Evolutionary conservation across 768 basidiomycete species (phyloP).

Genomic region (Sarcomyxa edulis): DNA sequence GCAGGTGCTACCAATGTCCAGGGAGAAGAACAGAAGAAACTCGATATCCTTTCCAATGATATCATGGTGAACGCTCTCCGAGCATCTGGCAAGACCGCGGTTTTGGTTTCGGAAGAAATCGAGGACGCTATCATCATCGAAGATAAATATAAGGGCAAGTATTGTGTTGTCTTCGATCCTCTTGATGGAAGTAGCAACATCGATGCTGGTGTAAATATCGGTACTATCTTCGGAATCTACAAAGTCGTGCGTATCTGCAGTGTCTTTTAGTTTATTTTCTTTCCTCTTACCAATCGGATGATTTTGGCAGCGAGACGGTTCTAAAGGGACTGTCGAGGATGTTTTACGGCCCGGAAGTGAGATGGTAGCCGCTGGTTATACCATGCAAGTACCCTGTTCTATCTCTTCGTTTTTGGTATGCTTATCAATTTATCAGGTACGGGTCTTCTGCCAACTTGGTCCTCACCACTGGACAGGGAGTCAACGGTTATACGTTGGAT

Average conservation of each 20-base stretch:
- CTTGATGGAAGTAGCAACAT: slow-evolving; percentile 96
- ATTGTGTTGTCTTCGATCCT: slow-evolving; percentile 98
- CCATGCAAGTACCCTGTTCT: slow-evolving; percentile 61
- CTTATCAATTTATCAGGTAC: slow-evolving; percentile 33
- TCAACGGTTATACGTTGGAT: slow-evolving; percentile 98
- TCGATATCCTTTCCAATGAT: slow-evolving; percentile 96
- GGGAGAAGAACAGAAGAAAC: slow-evolving; percentile 99
- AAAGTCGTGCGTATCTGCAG: slow-evolving; percentile 69
- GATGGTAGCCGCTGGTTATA: slow-evolving; percentile 98
- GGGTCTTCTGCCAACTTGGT: slow-evolving; percentile 97
- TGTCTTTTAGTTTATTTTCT: not conserved
- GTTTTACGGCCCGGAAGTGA: slow-evolving; percentile 91
- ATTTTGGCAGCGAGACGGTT: slow-evolving; percentile 50
- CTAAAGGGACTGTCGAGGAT: slow-evolving; percentile 76
- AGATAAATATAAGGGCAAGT: slow-evolving; percentile 72
- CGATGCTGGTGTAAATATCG: slow-evolving; percentile 97
- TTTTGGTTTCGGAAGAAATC: slow-evolving; percentile 94
- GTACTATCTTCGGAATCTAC: slow-evolving; percentile 97
- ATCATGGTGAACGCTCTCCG: slow-evolving; percentile 98
- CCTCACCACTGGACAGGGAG: slow-evolving; percentile 89
- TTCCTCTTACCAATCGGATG: not conserved
- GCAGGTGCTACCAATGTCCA: slow-evolving; percentile 96
- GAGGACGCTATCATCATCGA: slow-evolving; percentile 92
- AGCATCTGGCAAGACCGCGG: slow-evolving; percentile 94
- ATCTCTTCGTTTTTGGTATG: slow-evolving; percentile 3